These are phyloP conservation scores for Ceratocystis harringtonii DNA, from an alignment of 2,329 filamentous ascomycete genomes.

Conservation along the genomic window DNA sequence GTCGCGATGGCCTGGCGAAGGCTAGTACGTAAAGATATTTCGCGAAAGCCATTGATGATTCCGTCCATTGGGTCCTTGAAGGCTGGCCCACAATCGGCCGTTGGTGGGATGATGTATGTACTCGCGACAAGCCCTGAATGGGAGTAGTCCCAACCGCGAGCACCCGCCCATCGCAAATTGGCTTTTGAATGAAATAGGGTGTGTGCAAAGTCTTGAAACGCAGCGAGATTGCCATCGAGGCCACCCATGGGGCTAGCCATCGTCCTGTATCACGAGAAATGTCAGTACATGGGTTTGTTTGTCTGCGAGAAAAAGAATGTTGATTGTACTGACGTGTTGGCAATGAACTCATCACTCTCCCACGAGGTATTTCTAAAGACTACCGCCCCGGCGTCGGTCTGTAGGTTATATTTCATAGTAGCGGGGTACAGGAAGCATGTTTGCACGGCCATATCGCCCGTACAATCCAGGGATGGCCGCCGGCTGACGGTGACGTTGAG, in stretches of 20 bases:
- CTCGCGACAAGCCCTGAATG: constrained; percentile 12
- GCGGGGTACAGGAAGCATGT: constrained; percentile 15
- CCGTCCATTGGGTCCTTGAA: constrained; percentile 16
- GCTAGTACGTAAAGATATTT: constrained; percentile 11
- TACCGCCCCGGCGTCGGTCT: constrained; percentile 2
- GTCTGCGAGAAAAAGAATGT: too few species aligned
- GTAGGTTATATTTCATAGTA: constrained; percentile 13
- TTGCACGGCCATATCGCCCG: constrained; percentile 10
- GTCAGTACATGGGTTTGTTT: neutral
- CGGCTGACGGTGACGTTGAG: constrained; percentile 15
- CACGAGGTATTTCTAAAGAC: constrained; percentile 14
- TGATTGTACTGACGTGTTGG: constrained; percentile 8
- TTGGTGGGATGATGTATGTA: constrained; percentile 14
- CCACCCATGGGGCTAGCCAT: constrained; percentile 6
- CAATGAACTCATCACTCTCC: constrained; percentile 10
- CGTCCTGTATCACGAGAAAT: neutral
- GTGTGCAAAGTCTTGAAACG: constrained; percentile 15
- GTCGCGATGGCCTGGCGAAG: constrained; percentile 11
- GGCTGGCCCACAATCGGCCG: constrained; percentile 7
- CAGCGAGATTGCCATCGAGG: constrained; percentile 15
- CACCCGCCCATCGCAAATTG: constrained; percentile 10
- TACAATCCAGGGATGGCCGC: constrained; percentile 12
- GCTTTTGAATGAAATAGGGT: constrained; percentile 11
- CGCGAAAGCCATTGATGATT: constrained; percentile 14
- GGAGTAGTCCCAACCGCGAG: constrained; percentile 16